Evolutionary conservation across 768 basidiomycete genomes (phyloP).

Genomic region (Lactifluus volemus): DNA sequence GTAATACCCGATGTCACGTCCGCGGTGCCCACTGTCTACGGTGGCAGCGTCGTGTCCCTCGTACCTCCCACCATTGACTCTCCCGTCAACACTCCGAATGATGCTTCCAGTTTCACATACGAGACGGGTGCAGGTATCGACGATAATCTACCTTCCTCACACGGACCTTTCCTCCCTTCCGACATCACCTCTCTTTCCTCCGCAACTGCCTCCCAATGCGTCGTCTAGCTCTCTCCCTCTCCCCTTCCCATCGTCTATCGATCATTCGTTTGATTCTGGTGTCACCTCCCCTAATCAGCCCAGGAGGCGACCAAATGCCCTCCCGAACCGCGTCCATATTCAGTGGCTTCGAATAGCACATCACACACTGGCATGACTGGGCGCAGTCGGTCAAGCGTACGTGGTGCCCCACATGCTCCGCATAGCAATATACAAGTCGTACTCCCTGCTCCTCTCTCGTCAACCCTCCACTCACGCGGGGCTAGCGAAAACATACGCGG

Average conservation of each 20-base stretch:
- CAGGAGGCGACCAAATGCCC: not conserved
- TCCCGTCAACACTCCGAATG: not conserved
- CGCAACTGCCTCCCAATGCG: not conserved
- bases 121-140: slow-evolving; percentile 11
- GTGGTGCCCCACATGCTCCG: slow-evolving; percentile 54
- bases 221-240: slow-evolving; percentile 11
- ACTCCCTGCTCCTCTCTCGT: slow-evolving; percentile 55
- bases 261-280: not conserved
- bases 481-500: not conserved
- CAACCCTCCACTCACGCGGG: slow-evolving; percentile 23
- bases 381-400: slow-evolving; percentile 26
- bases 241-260: slow-evolving; percentile 2
- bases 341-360: slow-evolving; percentile 5
- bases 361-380: slow-evolving; percentile 6
- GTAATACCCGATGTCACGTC: slow-evolving; percentile 21
- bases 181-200: not conserved
- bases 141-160: not conserved
- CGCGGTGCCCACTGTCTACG: slow-evolving; percentile 19
- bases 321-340: not conserved
- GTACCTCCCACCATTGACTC: slow-evolving; percentile 20
- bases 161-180: not conserved
- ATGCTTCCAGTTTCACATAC: slow-evolving; percentile 15
- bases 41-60: slow-evolving; percentile 31
- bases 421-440: slow-evolving; percentile 58
- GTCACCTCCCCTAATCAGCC: not conserved